Evolutionary conservation across 169 alveolate species (phyloP), one percentile per base, ranked within the genome.

Genomic region (Condylostoma magnum): DNA sequence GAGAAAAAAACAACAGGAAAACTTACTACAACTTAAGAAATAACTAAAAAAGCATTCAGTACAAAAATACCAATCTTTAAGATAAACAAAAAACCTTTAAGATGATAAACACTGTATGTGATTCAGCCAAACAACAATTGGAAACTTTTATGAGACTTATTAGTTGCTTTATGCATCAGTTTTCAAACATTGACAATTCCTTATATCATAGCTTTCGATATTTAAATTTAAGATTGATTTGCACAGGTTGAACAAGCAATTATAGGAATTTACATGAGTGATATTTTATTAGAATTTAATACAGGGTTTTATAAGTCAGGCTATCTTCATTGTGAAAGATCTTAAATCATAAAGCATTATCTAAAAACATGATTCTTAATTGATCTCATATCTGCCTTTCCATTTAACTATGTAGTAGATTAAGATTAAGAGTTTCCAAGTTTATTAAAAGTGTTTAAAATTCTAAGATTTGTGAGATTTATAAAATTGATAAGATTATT

Each of bases 241-340:
- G n/a, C 4, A 6, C 15, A 27, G 25, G 22, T 73, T 30, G 90
- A 83, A 56, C 22, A 43, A 12, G 10, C 56, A 1, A 71, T 79
- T 44, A 82, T 74, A 55, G 4, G 57, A 2, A 57, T 51, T 71
- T 79, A 79, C 48, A 8, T 72, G 4, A 6, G 44, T 38, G 90
- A 83, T 37, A 75, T 83, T 8, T 1, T 79, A 10, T 27, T 83
- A 0, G 53, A 66, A 20, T 83, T 78, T 65, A 63, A 73, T 30
- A 76, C 87, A 38, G 90, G 85, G 5, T 79, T 47, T 43, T 83
- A 77, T 41, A 50, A 65, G 2, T 74, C 66, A 60, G 86, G 90
- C 2, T 6, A 37, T 2, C 48, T 83, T 3, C 56, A 79, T 2
- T 48, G 73, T 84, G 55, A 74, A n/a, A 41, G 84, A 5, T 10